Evolutionary conservation across 2,329 filamentous ascomycete genomes (phyloP), one percentile per base, ranked within the genome.

Genomic region (Epichloe sibirici): DNA sequence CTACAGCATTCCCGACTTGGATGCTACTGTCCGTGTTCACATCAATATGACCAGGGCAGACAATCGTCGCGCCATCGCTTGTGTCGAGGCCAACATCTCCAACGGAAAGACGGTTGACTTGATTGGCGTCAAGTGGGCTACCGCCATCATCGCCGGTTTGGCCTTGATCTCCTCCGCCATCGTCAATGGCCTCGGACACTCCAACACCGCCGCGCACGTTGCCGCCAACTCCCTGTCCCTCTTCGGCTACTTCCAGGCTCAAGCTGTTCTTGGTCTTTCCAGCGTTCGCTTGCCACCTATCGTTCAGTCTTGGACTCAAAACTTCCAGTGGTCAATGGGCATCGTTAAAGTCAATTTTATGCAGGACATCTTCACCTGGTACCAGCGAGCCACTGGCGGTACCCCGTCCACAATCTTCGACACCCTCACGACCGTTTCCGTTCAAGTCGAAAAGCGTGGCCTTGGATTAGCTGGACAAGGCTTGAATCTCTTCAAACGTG

Each of bases 271-370:
- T 62, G 90, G 90, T 57, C 84, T 96, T 69, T 88, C 85, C 51
- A 81, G 85, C 21, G 85, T 96, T 13, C 75, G 77, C 45, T 78
- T 95, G 51, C 91, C 91, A 9, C 91, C 91, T 0, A 87, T 95
- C 56, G 91, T 95, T 51, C 79, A 87, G 62, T 79, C 90, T 0
- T 97, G 91, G 91, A 95, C 90, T 2, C 90, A 96, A 71, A 91
- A 96, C 71, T 96, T 97, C 72, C 87, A 94, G 66, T 97, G 91
- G 91, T 94, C 86, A 63, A 93, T 97, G 88, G 91, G 91, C 61
- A 90, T 97, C 62, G 95, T 97, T 62, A 80, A 81, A 49, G 77
- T 96, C 43, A 76, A 75, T n/a, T 96, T 95, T 67, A 79, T 96
- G 71, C 89, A 97, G 72, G 76, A 75, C 47, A 87, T 95, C 63